Evolutionary conservation across 345 rosid genomes (phyloP).

Genomic region (Excoecaria cochinchinensis): DNA sequence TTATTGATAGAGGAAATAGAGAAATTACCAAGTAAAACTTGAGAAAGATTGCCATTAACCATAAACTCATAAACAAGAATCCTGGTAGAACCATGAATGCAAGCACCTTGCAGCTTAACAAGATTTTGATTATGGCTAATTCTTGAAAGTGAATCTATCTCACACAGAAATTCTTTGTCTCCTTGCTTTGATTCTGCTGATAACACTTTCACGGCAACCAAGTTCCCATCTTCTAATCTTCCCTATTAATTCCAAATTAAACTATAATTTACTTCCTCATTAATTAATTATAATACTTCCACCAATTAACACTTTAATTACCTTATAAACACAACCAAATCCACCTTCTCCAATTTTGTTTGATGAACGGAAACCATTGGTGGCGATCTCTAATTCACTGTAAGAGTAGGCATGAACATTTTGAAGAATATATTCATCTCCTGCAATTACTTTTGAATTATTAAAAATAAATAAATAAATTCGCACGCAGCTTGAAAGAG

Average conservation of each 20-base stretch:
- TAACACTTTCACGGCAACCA: constrained; percentile 38
- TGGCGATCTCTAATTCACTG: constrained; percentile 30
- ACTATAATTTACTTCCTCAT: not conserved
- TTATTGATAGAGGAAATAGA: not conserved
- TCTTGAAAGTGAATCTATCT: constrained; percentile 34
- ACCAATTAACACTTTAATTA: not conserved
- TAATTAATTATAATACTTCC: no score
- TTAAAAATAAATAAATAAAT: not conserved
- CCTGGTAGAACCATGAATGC: constrained; percentile 35
- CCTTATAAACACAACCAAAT: constrained; percentile 46
- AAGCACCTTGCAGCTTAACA: constrained; percentile 38
- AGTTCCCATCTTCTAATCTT: constrained; percentile 34
- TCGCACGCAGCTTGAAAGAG: not conserved
- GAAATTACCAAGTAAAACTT: constrained; percentile 24
- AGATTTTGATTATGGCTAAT: constrained; percentile 33
- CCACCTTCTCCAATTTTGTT: constrained; percentile 53
- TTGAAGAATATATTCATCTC: constrained; percentile 15
- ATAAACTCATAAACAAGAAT: constrained; percentile 42
- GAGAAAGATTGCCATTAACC: constrained; percentile 36
- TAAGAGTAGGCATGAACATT: constrained; percentile 28
- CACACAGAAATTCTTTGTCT: constrained; percentile 40
- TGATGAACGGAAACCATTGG: constrained; percentile 33
- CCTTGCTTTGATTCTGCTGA: constrained; percentile 44
- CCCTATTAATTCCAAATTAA: constrained; percentile 29
- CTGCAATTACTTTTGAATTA: not conserved